These are phyloP conservation scores for Kingdonia uniflora DNA, from an alignment of 164 flowering plant genomes.

Conservation along the genomic window DNA sequence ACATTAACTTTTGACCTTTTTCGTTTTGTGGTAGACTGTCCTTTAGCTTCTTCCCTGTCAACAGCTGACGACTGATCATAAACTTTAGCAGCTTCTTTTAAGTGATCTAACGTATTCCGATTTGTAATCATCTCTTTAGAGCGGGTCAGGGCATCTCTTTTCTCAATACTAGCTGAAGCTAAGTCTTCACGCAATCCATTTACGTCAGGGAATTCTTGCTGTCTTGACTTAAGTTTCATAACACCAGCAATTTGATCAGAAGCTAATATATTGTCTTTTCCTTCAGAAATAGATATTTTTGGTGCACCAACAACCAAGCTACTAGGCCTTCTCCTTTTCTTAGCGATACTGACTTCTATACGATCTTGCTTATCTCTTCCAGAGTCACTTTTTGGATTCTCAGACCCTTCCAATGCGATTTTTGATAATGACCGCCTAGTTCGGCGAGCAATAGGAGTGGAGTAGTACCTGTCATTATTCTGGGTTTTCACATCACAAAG, in stretches of 20 bases:
- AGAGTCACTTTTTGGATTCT: conserved; percentile 6
- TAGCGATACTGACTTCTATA: conserved; percentile 4
- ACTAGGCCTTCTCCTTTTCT: conserved; percentile 9
- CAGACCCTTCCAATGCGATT: conserved; percentile 10
- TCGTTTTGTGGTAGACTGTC: conserved; percentile 8
- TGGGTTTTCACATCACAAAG: conserved; percentile 10
- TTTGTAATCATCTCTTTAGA: conserved; percentile 32
- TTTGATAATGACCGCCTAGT: conserved; percentile 31
- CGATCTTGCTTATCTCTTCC: conserved; percentile 8
- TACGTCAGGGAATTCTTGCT: conserved; percentile 9
- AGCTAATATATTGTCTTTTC: conserved; percentile 7
- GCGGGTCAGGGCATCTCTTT: conserved; percentile 13
- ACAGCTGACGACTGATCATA: conserved; percentile 9
- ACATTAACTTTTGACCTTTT: conserved; percentile 12
- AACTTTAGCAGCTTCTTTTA: conserved; percentile 8
- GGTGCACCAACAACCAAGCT: conserved; percentile 2
- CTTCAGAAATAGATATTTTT: conserved; percentile 2
- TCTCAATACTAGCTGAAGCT: conserved; percentile 1
- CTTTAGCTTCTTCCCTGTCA: conserved; percentile 11
- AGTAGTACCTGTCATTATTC: conserved; percentile 14
- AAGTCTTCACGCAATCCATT: conserved; percentile 3
- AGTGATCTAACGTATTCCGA: conserved; percentile 10
- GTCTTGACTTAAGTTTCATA: conserved; percentile 9
- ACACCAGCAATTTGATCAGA: conserved; percentile 7
- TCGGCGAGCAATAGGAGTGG: conserved; percentile 34